A percentile compares a stretch with the other conserved stretches of the same genome.
Evolutionary conservation across 352 stramenopile genomes (phyloP).

Genomic region (Lagenidium giganteum): DNA sequence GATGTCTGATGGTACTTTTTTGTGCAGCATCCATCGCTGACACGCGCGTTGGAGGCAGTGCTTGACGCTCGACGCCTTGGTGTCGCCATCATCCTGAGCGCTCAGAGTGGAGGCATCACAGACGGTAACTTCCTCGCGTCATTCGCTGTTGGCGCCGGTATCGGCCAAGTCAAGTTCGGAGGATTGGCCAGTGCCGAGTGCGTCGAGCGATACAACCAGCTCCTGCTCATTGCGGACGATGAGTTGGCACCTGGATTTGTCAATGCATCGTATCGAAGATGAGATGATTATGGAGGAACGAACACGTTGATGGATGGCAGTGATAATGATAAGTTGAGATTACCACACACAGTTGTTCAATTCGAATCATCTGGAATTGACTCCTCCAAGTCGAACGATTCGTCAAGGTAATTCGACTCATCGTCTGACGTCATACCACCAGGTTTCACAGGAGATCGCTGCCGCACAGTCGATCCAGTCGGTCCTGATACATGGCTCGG

Average conservation of each 20-base stretch:
- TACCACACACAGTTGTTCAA: too few species aligned
- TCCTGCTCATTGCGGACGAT: slow-evolving; percentile 31
- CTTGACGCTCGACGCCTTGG: slow-evolving; percentile 30
- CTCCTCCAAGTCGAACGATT: slow-evolving; percentile 58
- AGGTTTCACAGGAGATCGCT: too few species aligned
- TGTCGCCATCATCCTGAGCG: slow-evolving; percentile 32
- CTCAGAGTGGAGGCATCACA: slow-evolving; percentile 20
- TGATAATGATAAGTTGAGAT: neutral
- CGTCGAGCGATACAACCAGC: slow-evolving; percentile 36
- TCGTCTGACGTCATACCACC: slow-evolving; percentile 9
- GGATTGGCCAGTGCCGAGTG: slow-evolving; percentile 28
- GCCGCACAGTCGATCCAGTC: neutral
- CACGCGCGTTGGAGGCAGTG: slow-evolving; percentile 26
- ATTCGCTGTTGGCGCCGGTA: slow-evolving; percentile 31
- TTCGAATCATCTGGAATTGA: slow-evolving; percentile 39
- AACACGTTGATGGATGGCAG: too few species aligned
- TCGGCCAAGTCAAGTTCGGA: slow-evolving; percentile 60
- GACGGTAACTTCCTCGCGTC: slow-evolving; percentile 30
- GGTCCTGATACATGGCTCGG: slow-evolving; percentile 13
- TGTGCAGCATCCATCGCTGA: too few species aligned
- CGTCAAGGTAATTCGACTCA: slow-evolving; percentile 39
- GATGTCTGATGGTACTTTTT: too few species aligned
- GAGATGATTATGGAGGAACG: too few species aligned
- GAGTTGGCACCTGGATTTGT: slow-evolving; percentile 30
- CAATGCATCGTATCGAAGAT: slow-evolving; percentile 10